Evolutionary conservation across 768 basidiomycete genomes (phyloP).

Genomic region (Termitomyces sp.): DNA sequence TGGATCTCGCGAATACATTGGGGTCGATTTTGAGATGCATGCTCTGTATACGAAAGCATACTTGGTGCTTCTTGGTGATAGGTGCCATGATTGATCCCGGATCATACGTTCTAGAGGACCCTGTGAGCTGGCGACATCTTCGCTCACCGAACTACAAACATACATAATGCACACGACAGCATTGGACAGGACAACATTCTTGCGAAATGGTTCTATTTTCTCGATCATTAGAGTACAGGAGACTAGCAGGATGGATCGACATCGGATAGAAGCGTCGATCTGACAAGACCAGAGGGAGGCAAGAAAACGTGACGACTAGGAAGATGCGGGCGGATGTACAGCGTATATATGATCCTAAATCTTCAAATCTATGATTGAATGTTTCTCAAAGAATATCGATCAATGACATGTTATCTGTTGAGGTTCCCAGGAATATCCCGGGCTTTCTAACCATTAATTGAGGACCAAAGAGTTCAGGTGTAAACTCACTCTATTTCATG

Average conservation of each 20-base stretch:
- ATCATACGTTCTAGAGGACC: neutral
- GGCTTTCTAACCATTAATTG: neutral
- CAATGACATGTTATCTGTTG: neutral
- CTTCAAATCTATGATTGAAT: neutral
- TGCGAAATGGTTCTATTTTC: neutral
- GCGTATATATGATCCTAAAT: neutral
- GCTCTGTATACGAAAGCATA: neutral
- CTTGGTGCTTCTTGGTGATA: neutral
- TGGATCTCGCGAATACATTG: neutral
- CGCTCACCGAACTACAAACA: neutral
- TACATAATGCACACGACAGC: neutral
- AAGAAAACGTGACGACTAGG: neutral
- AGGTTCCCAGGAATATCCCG: too few relatives aligned
- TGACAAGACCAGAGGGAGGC: conserved; percentile 11
- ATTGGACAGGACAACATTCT: neutral
- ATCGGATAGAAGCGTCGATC: neutral
- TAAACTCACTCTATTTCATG: neutral
- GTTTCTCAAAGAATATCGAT: neutral
- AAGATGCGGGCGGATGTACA: neutral
- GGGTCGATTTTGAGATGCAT: neutral
- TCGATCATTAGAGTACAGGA: neutral
- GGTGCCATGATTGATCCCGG: neutral
- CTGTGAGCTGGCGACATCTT: neutral
- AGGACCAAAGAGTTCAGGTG: neutral
- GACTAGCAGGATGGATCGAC: neutral